These are phyloP conservation scores for Podospora anserina DNA, from an alignment of 495 filamentous ascomycete genomes.

Conservation along the genomic window DNA sequence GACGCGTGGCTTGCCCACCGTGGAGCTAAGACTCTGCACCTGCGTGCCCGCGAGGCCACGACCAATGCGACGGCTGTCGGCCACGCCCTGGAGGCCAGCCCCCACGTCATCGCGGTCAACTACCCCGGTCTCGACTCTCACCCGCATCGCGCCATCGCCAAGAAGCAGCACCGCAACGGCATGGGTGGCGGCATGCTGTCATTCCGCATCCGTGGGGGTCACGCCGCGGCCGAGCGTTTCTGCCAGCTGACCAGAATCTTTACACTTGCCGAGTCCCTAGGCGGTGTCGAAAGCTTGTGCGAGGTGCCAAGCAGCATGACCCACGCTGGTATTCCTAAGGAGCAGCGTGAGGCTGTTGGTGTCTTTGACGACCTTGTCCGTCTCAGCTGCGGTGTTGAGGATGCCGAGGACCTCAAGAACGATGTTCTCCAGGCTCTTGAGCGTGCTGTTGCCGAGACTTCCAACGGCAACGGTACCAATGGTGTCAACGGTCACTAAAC, in stretches of 20 bases:
- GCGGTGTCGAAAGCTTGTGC: constrained; percentile 87
- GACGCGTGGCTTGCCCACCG: constrained; percentile 99
- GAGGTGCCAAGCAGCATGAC: constrained; percentile 96
- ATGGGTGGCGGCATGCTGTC: constrained; percentile 97
- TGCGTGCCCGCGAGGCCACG: constrained; percentile 80
- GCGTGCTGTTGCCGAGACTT: constrained; percentile 57
- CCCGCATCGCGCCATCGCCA: constrained; percentile 76
- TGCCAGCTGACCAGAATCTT: constrained; percentile 87
- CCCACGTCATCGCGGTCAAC: constrained; percentile 80
- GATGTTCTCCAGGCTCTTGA: constrained; percentile 87
- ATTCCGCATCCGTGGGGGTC: constrained; percentile 91
- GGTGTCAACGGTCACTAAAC: constrained; percentile 17
- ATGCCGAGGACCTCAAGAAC: constrained; percentile 73
- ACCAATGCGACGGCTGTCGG: constrained; percentile 80
- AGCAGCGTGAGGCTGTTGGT: constrained; percentile 83
- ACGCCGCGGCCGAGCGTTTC: constrained; percentile 82
- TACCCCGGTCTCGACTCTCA: constrained; percentile 90
- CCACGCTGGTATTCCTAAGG: constrained; percentile 88
- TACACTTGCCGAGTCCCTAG: constrained; percentile 88
- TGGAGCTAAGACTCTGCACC: constrained; percentile 93
- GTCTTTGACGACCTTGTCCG: constrained; percentile 97
- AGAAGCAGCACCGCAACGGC: constrained; percentile 88
- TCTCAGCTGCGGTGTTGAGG: constrained; percentile 91
- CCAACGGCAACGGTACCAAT: constrained; percentile 27
- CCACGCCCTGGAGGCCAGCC: constrained; percentile 69